phyloP scores from a whole-genome alignment of 2,329 filamentous ascomycete genomes.

The Aspergillus fructus region DNA sequence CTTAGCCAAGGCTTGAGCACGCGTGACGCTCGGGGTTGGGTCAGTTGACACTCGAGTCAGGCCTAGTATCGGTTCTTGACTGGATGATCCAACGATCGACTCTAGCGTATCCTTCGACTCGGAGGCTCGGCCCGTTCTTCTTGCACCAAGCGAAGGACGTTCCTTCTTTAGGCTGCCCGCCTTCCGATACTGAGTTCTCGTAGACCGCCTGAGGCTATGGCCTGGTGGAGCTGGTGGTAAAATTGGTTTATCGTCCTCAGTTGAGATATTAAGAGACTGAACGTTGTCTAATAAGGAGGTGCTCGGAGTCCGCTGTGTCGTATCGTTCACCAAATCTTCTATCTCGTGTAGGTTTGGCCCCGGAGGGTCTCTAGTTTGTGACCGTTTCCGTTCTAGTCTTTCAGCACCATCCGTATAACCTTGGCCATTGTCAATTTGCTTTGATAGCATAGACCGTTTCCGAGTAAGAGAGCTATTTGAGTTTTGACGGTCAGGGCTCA shows the following conservation, averaged over 20 bases:
- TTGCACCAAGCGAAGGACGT: constrained; percentile 66
- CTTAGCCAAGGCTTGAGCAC: constrained; percentile 49
- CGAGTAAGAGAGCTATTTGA: constrained; percentile 65
- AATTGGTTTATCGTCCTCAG: constrained; percentile 77
- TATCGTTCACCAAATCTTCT: constrained; percentile 80
- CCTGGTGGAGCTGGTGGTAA: constrained; percentile 72
- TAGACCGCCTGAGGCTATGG: constrained; percentile 81
- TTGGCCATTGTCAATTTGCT: constrained; percentile 76
- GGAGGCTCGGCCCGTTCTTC: constrained; percentile 65
- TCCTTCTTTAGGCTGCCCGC: constrained; percentile 77
- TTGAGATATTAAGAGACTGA: constrained; percentile 44
- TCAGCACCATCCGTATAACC: constrained; percentile 84
- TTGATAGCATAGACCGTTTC: constrained; percentile 94
- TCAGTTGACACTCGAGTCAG: constrained; percentile 38
- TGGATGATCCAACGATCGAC: constrained; percentile 36
- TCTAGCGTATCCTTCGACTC: constrained; percentile 56
- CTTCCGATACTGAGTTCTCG: constrained; percentile 84
- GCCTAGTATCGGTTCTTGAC: constrained; percentile 35
- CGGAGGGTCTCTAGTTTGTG: constrained; percentile 54
- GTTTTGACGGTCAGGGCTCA: constrained; percentile 52
- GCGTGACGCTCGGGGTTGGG: constrained; percentile 30
- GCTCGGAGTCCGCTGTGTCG: constrained; percentile 65
- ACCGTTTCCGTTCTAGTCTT: constrained; percentile 70
- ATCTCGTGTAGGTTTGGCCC: constrained; percentile 69
- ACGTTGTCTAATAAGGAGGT: constrained; percentile 53